Base-by-base conservation (phyloP, 768 basidiomycete species). In the Cystobasidium onofrii region DNA sequence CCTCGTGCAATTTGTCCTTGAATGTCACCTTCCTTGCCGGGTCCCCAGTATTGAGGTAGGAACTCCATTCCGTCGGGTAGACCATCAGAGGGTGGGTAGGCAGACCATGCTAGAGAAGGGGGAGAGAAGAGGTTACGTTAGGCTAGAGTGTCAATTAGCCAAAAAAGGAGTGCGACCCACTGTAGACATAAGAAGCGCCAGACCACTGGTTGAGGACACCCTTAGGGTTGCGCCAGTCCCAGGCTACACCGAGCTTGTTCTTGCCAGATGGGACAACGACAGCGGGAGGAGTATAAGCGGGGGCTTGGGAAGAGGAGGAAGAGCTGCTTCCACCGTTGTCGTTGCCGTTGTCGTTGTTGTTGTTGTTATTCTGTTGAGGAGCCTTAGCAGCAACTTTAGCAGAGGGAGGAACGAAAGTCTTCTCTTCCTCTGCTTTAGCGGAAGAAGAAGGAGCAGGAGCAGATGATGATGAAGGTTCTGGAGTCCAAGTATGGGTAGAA, bases 11-110 rank as follows among this genome's bases (percentile, higher is more conserved):
- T 46, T 29, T 71, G 69, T 20, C 50, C 69, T 44, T 71, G 46
- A 36, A 71, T 55, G 15, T 71, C 69, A 41, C 52, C 50, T 55
- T 71, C 46, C 69, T 71, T 71, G 69, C 54, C 69, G 25, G 69
- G 69, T 34, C 69, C 69, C 69, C 69, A 71, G 69, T 71, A 71
- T 55, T 71, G 69, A 29, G 69, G 69, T 23, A 54, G 54, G 46
- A 46, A 71, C 29, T 57, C 18, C 69, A 71, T 71, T 12, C 55
- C 55, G 54, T 29, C 33, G 31, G 54, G 55, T 1, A 71, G 54
- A 3, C 46, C 29, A 44, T 71, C 69, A 31, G 69, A 71, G 25
- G 69, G 69, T 57, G 69, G 69, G 69, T 57, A 71, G 52, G 69
- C 69, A 15, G 69, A 71, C 69, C 69, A 71, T 46, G 69, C 63